A percentile compares a stretch with the other conserved stretches of the same genome.
Evolutionary conservation across 2,329 filamentous ascomycete genomes (phyloP).

Genomic region (Eutypa lata): DNA sequence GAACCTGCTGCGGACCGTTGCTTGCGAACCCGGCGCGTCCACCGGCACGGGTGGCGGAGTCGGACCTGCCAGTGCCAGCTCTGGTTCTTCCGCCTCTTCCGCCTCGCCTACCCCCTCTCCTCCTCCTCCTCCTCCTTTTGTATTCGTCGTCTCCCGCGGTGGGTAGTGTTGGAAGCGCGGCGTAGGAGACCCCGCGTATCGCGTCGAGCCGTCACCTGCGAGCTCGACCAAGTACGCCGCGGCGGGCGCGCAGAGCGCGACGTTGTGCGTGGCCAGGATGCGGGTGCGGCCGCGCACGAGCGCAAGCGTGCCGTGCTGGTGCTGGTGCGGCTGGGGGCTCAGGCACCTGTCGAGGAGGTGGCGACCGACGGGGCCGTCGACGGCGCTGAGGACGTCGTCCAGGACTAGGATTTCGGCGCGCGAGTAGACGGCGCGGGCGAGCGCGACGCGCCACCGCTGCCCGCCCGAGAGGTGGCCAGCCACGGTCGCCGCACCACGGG

Average conservation of each 20-base stretch:
- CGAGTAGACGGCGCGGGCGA: conserved; percentile 78
- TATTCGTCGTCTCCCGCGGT: too few species aligned
- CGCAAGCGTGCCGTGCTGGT: too few species aligned
- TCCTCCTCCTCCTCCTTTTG: conserved; percentile 54
- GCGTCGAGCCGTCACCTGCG: too few species aligned
- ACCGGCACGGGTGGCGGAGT: too few species aligned
- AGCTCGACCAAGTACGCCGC: conserved; percentile 74
- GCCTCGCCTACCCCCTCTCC: conserved; percentile 51
- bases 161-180: too few species aligned
- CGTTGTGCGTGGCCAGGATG: conserved; percentile 79
- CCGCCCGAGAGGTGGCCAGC: conserved; percentile 83
- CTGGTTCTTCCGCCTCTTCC: conserved; percentile 44
- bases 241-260: conserved; percentile 65
- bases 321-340: conserved; percentile 65
- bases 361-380: conserved; percentile 77
- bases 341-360: conserved; percentile 77
- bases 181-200: too few species aligned
- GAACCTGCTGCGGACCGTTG: too few species aligned
- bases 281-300: conserved; percentile 68
- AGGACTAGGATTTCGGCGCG: conserved; percentile 72
- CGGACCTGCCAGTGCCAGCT: too few species aligned
- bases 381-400: conserved; percentile 81
- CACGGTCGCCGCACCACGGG: conserved; percentile 75
- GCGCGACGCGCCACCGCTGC: conserved; percentile 77
- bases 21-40: too few species aligned